phyloP scores from a whole-genome alignment of 176 grass and related monocot genomes.

The Ananas comosus region DNA sequence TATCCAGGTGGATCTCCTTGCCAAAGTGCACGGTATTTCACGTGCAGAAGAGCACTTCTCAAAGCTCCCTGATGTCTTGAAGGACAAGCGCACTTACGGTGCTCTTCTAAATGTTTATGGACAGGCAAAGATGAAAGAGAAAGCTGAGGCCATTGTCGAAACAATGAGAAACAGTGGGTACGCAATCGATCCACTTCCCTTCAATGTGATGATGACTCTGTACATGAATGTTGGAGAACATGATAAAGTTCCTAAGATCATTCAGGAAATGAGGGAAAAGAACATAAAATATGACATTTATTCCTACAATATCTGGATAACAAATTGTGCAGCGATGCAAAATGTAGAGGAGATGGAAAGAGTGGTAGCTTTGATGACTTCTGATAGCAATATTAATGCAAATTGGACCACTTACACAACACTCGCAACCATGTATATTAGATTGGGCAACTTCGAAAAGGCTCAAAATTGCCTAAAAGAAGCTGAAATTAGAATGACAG shows the following conservation, averaged over 20 bases:
- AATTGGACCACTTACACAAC: constrained; percentile 89
- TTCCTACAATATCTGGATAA: constrained; percentile 91
- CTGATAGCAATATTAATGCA: constrained; percentile 52
- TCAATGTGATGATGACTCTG: constrained; percentile 88
- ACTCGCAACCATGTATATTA: constrained; percentile 78
- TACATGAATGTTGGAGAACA: constrained; percentile 62
- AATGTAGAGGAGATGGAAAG: constrained; percentile 56
- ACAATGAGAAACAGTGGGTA: constrained; percentile 61
- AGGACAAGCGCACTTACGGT: constrained; percentile 71
- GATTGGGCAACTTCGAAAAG: constrained; percentile 52
- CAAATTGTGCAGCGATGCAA: constrained; percentile 56
- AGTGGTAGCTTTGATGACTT: constrained; percentile 55
- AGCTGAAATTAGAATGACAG: constrained; percentile 73
- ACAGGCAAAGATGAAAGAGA: constrained; percentile 61
- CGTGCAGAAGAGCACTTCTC: constrained; percentile 69
- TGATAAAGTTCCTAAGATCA: constrained; percentile 33
- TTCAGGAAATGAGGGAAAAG: constrained; percentile 72
- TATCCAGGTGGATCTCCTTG: constrained; percentile 75
- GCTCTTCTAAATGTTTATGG: constrained; percentile 88
- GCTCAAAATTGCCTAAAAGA: constrained; percentile 66
- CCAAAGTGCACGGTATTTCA: constrained; percentile 49
- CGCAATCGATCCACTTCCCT: constrained; percentile 55
- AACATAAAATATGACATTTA: constrained; percentile 56
- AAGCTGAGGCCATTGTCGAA: constrained; percentile 54
- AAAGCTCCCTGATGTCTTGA: constrained; percentile 51